Conservation (phyloP, 2,329 filamentous ascomycete genomes). For the Akanthomyces dipterigenus region DNA sequence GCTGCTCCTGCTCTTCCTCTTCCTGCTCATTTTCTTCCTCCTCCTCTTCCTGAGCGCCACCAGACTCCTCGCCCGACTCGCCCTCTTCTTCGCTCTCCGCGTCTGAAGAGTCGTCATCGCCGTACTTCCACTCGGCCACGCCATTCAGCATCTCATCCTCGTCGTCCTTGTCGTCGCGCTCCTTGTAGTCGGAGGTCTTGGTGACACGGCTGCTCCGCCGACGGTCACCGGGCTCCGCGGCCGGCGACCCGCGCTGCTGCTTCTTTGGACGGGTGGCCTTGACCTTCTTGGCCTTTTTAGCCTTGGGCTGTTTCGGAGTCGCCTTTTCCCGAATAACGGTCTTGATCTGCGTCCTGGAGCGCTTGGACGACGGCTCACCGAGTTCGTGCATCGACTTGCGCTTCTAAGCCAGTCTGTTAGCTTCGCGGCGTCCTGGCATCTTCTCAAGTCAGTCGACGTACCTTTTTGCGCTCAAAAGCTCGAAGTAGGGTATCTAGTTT, state of each 20-base stretch:
- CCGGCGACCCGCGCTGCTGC: constrained; percentile 17
- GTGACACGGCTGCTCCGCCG: constrained; percentile 49
- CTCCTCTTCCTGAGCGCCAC: constrained; percentile 13
- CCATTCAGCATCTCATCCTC: constrained; percentile 57
- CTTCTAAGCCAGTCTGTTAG: constrained; percentile 39
- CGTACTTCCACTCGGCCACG: constrained; percentile 53
- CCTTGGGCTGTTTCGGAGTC: constrained; percentile 20
- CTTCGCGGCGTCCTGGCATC: constrained; percentile 1
- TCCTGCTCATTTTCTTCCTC: constrained; percentile 1
- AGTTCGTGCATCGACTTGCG: constrained; percentile 49
- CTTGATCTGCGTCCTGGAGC: constrained; percentile 30
- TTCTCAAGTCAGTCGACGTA: constrained; percentile 22
- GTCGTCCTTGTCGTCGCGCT: constrained; percentile 51
- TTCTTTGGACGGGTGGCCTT: constrained; percentile 25
- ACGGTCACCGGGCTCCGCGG: constrained; percentile 37
- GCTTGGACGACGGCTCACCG: constrained; percentile 36
- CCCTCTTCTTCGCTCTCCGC: constrained; percentile 14
- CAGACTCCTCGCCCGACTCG: constrained; percentile 13
- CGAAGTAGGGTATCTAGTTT: constrained; percentile 62
- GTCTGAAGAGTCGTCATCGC: constrained; percentile 22
- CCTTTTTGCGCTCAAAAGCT: constrained; percentile 67
- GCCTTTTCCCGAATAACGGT: constrained; percentile 30
- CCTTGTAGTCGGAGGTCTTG: constrained; percentile 43
- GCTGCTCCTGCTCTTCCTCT: constrained; percentile 15
- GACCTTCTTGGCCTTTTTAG: constrained; percentile 26